Evolutionary conservation across 2,329 filamentous ascomycete genomes (phyloP).

Genomic region (Alternaria ethzedia): DNA sequence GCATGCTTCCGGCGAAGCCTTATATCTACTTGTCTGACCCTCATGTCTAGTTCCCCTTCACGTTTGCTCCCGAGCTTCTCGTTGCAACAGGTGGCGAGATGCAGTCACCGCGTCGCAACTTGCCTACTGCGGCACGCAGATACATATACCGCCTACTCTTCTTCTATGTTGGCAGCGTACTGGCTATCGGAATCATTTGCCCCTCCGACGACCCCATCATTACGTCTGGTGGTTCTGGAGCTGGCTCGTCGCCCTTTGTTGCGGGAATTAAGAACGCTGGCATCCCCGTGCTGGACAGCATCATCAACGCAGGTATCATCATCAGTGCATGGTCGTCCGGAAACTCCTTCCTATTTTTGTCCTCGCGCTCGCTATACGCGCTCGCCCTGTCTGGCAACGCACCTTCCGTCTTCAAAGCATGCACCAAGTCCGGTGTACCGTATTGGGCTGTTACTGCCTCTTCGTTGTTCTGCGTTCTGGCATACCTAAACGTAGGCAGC

Average conservation of each 20-base stretch:
- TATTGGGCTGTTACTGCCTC: conserved; percentile 55
- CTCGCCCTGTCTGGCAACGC: conserved; percentile 70
- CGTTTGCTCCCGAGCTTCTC: conserved; percentile 29
- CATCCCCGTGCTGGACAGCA: conserved; percentile 64
- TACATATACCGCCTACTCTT: conserved; percentile 68
- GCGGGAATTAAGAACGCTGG: conserved; percentile 58
- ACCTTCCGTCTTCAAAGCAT: conserved; percentile 65
- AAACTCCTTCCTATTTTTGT: conserved; percentile 62
- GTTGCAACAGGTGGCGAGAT: conserved; percentile 65
- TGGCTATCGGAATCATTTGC: conserved; percentile 67
- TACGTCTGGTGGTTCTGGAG: conserved; percentile 60
- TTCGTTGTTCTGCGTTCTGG: conserved; percentile 54
- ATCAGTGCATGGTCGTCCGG: conserved; percentile 67
- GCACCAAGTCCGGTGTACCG: conserved; percentile 65
- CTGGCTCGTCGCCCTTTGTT: conserved; percentile 60
- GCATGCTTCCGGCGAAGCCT: conserved; percentile 21
- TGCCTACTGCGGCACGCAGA: conserved; percentile 65
- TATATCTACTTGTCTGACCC: not conserved
- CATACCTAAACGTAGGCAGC: conserved; percentile 57
- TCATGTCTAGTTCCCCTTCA: conserved; percentile 4
- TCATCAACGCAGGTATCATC: conserved; percentile 72
- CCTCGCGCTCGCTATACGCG: conserved; percentile 60
- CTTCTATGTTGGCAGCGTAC: conserved; percentile 64
- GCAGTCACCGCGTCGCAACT: conserved; percentile 62
- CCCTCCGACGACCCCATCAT: conserved; percentile 59